Conservation (phyloP, 2,329 filamentous ascomycete genomes). For the Bipolaris sorokiniana region DNA sequence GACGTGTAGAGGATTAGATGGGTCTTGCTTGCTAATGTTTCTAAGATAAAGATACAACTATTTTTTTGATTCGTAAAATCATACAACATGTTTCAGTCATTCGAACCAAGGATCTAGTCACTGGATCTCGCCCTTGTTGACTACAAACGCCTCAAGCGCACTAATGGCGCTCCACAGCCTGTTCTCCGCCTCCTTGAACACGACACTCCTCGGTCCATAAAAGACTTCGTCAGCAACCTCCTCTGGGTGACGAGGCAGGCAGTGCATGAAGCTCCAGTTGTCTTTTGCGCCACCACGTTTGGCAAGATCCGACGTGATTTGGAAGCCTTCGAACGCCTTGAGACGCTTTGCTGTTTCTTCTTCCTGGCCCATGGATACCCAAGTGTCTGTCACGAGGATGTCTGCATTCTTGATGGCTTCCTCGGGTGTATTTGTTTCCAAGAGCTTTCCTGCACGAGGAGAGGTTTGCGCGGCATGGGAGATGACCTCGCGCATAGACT, state of each 20-base stretch:
- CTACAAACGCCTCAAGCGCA: conserved; percentile 86
- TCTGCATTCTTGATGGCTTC: conserved; percentile 86
- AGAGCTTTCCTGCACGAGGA: conserved; percentile 67
- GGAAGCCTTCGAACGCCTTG: conserved; percentile 85
- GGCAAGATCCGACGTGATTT: conserved; percentile 86
- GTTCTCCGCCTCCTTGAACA: conserved; percentile 95
- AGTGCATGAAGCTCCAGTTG: conserved; percentile 98
- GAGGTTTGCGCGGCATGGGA: conserved; percentile 64
- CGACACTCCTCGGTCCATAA: conserved; percentile 81
- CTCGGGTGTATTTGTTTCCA: conserved; percentile 79
- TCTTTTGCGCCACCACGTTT: conserved; percentile 83
- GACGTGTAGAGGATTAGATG: neutral
- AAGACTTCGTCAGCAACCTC: conserved; percentile 96
- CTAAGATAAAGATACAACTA: neutral
- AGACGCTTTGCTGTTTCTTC: conserved; percentile 78
- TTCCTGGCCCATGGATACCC: conserved; percentile 98
- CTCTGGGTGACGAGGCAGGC: conserved; percentile 86
- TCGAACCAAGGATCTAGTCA: conserved; percentile 41
- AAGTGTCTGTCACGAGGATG: conserved; percentile 93
- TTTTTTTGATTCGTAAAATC: neutral
- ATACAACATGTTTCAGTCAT: neutral
- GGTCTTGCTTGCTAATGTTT: neutral
- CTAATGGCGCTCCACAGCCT: conserved; percentile 86
- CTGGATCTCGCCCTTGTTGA: conserved; percentile 86
- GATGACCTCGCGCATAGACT: conserved; percentile 75